Evolutionary conservation across 257 asterid genomes (phyloP).

Genomic region (Lycium barbarum): DNA sequence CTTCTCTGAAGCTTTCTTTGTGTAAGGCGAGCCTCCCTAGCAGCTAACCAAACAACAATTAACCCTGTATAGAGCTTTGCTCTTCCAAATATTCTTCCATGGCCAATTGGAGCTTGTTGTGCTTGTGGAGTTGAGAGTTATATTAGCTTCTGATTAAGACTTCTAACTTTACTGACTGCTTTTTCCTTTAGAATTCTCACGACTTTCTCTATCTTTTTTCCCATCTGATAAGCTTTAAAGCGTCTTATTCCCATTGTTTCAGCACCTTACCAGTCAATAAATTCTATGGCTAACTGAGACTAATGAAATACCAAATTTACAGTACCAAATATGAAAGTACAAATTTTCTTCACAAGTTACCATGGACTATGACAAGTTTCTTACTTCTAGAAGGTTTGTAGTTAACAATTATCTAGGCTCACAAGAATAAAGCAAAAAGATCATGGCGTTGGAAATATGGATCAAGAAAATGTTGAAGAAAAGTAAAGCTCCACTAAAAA

Average conservation of each 20-base stretch:
- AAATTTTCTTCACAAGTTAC: background rate
- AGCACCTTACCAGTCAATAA: background rate
- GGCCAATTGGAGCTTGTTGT: background rate
- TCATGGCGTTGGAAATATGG: background rate
- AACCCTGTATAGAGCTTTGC: background rate
- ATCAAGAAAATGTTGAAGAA: background rate
- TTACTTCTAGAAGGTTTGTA: background rate
- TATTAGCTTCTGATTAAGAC: background rate
- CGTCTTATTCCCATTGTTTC: slow-evolving; percentile 11
- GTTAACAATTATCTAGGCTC: background rate
- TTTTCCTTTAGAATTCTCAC: slow-evolving; percentile 3
- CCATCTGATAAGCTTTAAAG: background rate
- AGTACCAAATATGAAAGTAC: slow-evolving; percentile 1
- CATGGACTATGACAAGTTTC: slow-evolving; percentile 11
- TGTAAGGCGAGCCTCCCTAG: background rate
- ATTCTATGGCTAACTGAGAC: background rate
- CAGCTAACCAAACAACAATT: background rate
- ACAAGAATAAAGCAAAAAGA: background rate
- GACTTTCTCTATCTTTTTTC: background rate
- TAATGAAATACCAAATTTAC: background rate
- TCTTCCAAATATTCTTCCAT: background rate
- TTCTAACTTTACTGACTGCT: background rate
- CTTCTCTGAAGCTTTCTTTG: background rate
- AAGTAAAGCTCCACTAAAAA: background rate
- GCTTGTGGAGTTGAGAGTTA: background rate